Evolutionary conservation across 1,284 basidiomycete genomes (phyloP), one percentile per base, ranked within the genome.

Genomic region (Sporisorium scitamineum): DNA sequence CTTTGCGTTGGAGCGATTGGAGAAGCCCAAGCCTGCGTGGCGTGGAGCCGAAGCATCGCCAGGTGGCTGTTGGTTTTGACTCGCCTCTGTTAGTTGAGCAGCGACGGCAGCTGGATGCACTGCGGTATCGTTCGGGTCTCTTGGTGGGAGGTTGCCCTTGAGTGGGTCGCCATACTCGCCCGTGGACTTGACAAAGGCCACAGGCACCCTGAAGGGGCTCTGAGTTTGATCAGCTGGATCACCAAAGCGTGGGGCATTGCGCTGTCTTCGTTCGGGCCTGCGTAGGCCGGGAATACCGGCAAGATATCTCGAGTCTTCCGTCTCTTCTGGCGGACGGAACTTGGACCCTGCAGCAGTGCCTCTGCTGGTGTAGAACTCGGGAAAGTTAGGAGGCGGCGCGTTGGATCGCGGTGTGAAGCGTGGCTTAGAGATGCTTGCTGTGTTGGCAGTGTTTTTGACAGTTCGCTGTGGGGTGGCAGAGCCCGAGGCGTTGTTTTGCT

Each of bases 141-240:
- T 61, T 3, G 64, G 54, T 24, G 69, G 69, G 1, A 66, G 39
- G 32, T 65, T 68, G 34, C 58, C 61, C 31, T 73, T 67, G 48
- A 70, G 63, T 13, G 66, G 72, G 54, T 70, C 67, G 24, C 61
- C 59, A 27, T 61, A 77, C 44, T 70, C 68, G 52, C 78, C 79
- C 1, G 70, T 65, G 1, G 76, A 58, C 58, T 80, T 79, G 66
- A 80, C 79, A 47, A 81, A 81, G 13, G 72, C 54, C 22, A 80
- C 64, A 13, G 80, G 78, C 20, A 59, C 60, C n/a, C 75, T 41
- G 42, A 80, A 71, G 10, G 65, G 57, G 27, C 47, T 65, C 34
- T 64, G 61, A 10, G 59, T 52, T 22, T 52, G 10, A 22, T 68
- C 61, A 0, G 76, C 76, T 9, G 71, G 73, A 24, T 74, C 71